Percentiles rank a stretch among this genome's conserved stretches.
phyloP scores from a whole-genome alignment of 169 alveolate genomes.

The Plasmodium yoelii region DNA sequence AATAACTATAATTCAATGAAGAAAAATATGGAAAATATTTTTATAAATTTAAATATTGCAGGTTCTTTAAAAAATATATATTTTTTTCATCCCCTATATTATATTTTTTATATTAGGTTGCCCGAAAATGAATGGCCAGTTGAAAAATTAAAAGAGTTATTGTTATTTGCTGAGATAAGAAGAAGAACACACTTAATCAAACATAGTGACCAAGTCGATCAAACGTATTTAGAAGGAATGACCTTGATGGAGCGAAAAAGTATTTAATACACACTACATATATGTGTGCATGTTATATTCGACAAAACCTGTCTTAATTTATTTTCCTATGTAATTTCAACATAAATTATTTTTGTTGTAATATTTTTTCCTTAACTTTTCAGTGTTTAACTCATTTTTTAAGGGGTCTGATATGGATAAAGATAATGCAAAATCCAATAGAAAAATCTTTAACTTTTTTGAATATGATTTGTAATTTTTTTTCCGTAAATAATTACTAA shows the following conservation, averaged over 20 bases:
- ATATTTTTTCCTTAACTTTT: neutral
- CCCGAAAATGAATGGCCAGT: slow-evolving; percentile 89
- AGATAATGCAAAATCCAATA: slow-evolving; percentile 52
- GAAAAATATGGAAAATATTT: too few relatives aligned
- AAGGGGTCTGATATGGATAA: slow-evolving; percentile 59
- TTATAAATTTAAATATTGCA: too few relatives aligned
- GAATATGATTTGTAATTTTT: slow-evolving; percentile 50
- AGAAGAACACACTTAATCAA: slow-evolving; percentile 80
- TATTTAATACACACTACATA: slow-evolving; percentile 10
- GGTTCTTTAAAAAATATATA: neutral
- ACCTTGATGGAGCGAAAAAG: slow-evolving; percentile 71
- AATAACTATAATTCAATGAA: too few relatives aligned
- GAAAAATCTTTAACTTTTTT: slow-evolving; percentile 64
- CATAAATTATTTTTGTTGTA: neutral
- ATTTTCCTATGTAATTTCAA: neutral
- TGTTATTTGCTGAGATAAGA: slow-evolving; percentile 83
- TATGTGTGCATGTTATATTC: neutral
- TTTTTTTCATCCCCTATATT: neutral
- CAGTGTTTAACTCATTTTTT: slow-evolving; percentile 72
- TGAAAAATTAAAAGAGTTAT: slow-evolving; percentile 81
- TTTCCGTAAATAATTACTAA: neutral
- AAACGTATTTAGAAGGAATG: slow-evolving; percentile 75
- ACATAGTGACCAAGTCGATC: slow-evolving; percentile 74
- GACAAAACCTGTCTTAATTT: neutral
- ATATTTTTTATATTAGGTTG: slow-evolving; percentile 55